Base-by-base conservation (phyloP, 139 green algal genomes). In the Chlorella sp. region DNA sequence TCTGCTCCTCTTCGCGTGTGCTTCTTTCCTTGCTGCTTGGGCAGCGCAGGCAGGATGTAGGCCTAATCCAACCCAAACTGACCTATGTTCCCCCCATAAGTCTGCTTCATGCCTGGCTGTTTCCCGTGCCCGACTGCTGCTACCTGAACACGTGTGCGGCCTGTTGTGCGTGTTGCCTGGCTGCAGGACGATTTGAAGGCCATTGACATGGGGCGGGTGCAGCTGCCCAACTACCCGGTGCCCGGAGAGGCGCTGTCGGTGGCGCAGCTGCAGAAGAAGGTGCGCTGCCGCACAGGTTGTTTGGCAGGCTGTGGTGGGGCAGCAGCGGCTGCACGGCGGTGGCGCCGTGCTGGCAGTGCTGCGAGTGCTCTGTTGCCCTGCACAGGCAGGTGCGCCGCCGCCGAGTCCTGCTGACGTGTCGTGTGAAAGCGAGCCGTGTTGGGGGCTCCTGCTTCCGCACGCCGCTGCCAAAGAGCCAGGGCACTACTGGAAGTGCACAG, bases 171-270 rank as follows among this genome's bases (percentile, higher is more conserved):
- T 69, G 80, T 26, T 18, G 5, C 15, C 39, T 76, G 32, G 60
- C 34, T 90, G 32, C 90, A 96, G 92, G 92, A 96, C 75, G 95
- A 97, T 86, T 86, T 97, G 26, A 39, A 73, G 15, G 94, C 91
- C 77, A 96, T 97, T 64, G 95, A 97, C 82, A 87, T 91, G 30
- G 95, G 95, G 12, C 79, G 75, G 16, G 90, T 96, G 34, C 90
- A 93, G 26, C 90, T 97, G 60, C 95, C 95, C 57, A 89, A 92
- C 69, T 96, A 97, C 87, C 86, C 90, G 18, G 90, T 91, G 36
- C 85, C 92, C 11, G 84, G 86, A 1, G 91, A 94, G 83, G 81
- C 91, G 19, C 73, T 92, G 36, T 92, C 90, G 32, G 83, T 90
- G 69, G 85, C 90, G 39, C 86, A 91, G 78, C 88, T 94, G 75